Base-by-base conservation (phyloP, 257 asterid genomes). In the Thymus quinquecostatus region DNA sequence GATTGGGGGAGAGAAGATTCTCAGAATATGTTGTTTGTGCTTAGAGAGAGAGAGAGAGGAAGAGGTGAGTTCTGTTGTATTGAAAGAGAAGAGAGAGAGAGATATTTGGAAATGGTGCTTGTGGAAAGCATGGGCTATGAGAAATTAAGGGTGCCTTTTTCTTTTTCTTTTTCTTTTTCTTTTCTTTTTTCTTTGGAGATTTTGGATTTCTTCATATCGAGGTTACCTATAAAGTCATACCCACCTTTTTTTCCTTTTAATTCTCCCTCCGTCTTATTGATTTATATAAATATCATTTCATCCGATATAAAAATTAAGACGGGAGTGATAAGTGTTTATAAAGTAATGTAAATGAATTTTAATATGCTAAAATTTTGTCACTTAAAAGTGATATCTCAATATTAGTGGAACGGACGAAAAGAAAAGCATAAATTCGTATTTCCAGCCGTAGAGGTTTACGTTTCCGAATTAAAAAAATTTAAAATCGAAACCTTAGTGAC, bases 1-100 rank as follows among this genome's bases (percentile, higher is more conserved):
- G 83, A 77, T 47, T 50, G 82, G 71, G 75, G 29, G 59, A 77
- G 67, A 73, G 85, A 78, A 88, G 94, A 86, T 91, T 85, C 90
- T 66, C 45, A 60, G 88, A 81, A 81, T 84, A 84, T 83, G 85
- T 80, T 79, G 84, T 59, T 76, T 69, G 73, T 74, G 87, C 72
- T 64, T 28, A 10, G 51, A 76, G 68, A 49, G 73, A 59, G 73
- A 59, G 70, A 29, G 56, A 29, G 69, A 60, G 70, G 54, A 21
- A 32, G 28, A 43, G 56, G 62, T 9, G 66, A 60, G 49, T 64
- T 69, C 70, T 68, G 75, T 73, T 75, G 71, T 60, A 54, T 27
- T 43, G 40, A 38, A 4, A 27, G 54, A 21, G 38, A 6, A 21
- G 47, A 1, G 64, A 3, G 65, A 1, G 8, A 2, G 6, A 41